Percentiles rank a stretch among this genome's conserved stretches.
These are phyloP conservation scores for Metschnikowia gelsemii DNA, from an alignment of 805 yeast species.

Conservation along the genomic window DNA sequence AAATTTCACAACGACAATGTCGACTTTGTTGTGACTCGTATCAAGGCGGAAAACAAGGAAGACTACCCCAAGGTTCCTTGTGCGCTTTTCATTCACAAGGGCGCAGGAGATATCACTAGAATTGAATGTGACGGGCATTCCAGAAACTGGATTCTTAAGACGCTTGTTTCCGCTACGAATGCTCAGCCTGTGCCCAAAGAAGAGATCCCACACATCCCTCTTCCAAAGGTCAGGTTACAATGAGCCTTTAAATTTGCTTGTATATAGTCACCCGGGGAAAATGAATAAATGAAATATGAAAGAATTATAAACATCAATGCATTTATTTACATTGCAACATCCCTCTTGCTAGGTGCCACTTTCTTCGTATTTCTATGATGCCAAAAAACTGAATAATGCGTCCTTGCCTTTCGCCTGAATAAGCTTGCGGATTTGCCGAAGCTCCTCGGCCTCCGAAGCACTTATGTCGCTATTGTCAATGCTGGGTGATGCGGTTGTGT, in stretches of 20 bases:
- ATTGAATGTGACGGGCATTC: slow-evolving; percentile 55
- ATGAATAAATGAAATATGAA: not conserved
- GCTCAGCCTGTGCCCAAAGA: slow-evolving; percentile 51
- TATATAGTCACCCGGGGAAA: slow-evolving; percentile 3
- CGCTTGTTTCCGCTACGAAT: slow-evolving; percentile 49
- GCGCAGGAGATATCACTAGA: slow-evolving; percentile 16
- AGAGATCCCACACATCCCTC: slow-evolving; percentile 37
- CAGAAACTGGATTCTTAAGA: slow-evolving; percentile 54
- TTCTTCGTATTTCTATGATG: slow-evolving; percentile 7
- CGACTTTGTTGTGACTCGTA: slow-evolving; percentile 58
- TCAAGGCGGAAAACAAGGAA: slow-evolving; percentile 24
- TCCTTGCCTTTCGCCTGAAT: slow-evolving; percentile 71
- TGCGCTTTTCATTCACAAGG: slow-evolving; percentile 14
- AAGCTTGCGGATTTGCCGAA: slow-evolving; percentile 56
- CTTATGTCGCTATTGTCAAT: not conserved
- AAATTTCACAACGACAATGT: slow-evolving; percentile 80
- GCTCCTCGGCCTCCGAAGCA: slow-evolving; percentile 46
- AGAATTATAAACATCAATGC: slow-evolving; percentile 3
- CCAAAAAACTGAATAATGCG: slow-evolving; percentile 57
- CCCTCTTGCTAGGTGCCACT: not conserved
- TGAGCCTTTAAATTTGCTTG: not conserved
- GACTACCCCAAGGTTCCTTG: slow-evolving; percentile 17
- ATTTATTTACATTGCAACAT: too few species aligned
- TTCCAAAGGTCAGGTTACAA: slow-evolving; percentile 11
- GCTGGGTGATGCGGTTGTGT: not conserved